Conservation (phyloP, 192 early-diverging fungal species). For the Diversispora epigaea region DNA sequence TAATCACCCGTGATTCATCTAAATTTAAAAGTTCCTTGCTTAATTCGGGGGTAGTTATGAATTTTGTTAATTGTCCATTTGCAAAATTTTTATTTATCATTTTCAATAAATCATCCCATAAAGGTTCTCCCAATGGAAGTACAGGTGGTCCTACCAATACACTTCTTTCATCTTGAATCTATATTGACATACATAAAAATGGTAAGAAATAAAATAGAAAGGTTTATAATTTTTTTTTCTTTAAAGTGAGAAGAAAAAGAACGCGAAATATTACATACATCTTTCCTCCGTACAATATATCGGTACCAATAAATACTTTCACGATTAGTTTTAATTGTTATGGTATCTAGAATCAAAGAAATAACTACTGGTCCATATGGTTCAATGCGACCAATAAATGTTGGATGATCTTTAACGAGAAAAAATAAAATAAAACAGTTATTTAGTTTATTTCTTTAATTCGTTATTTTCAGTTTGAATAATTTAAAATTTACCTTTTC, state of each 20-base stretch:
- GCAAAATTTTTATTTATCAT: background rate
- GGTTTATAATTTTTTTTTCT: background rate
- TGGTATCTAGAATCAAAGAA: constrained; percentile 53
- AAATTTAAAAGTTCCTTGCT: constrained; percentile 65
- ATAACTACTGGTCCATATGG: constrained; percentile 54
- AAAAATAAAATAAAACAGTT: background rate
- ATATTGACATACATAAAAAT: background rate
- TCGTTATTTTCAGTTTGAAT: background rate
- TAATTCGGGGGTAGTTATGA: constrained; percentile 57
- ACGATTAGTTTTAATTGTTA: background rate
- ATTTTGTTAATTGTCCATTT: constrained; percentile 52
- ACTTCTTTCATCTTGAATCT: background rate
- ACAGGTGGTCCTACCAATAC: background rate
- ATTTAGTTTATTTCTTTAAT: background rate
- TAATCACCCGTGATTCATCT: constrained; percentile 59
- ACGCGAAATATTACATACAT: background rate
- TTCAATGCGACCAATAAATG: constrained; percentile 46
- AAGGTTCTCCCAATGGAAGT: background rate
- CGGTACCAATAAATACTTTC: constrained; percentile 2
- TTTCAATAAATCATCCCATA: constrained; percentile 4
- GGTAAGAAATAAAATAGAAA: background rate
- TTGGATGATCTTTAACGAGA: constrained; percentile 29
- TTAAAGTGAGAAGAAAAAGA: background rate
- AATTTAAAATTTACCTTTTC: background rate
- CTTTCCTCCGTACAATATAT: background rate